These are phyloP conservation scores for Saccharomyces hybrid DNA, from an alignment of 1,139 yeast species.

Conservation along the genomic window DNA sequence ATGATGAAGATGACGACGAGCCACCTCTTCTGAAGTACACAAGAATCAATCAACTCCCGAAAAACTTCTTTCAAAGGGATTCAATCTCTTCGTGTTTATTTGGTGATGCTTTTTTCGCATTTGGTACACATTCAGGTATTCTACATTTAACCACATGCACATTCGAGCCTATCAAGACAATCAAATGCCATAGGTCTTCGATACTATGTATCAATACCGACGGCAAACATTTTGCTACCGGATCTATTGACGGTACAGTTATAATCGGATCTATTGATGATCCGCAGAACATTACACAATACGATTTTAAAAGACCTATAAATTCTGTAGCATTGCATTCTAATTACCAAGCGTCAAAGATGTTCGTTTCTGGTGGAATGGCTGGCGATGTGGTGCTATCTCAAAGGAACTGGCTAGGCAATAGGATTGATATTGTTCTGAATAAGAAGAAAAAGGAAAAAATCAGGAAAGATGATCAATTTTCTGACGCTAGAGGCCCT, in stretches of 20 bases:
- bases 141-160: conserved; percentile 59
- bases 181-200: conserved; percentile 82
- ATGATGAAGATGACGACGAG: conserved; percentile 35
- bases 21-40: conserved; percentile 76
- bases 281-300: conserved; percentile 59
- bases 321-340: conserved; percentile 79
- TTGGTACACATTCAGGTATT: conserved; percentile 88
- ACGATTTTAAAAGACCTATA: conserved; percentile 81
- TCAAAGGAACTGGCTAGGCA: conserved; percentile 80
- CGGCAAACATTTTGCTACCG: conserved; percentile 70
- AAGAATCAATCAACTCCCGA: conserved; percentile 57
- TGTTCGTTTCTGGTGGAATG: conserved; percentile 84
- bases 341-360: conserved; percentile 50
- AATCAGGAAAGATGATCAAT: not conserved
- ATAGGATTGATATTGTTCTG: conserved; percentile 58
- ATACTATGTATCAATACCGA: conserved; percentile 66
- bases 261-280: conserved; percentile 67
- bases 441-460: conserved; percentile 40
- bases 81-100: conserved; percentile 66
- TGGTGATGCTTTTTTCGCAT: conserved; percentile 53
- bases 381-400: conserved; percentile 76
- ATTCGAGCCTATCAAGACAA: conserved; percentile 54
- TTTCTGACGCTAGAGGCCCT: conserved; percentile 41
- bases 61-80: conserved; percentile 60
- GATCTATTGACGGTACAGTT: conserved; percentile 89